Evolutionary conservation across 495 filamentous ascomycete species (phyloP).

Genomic region (Aspergillus bridgeri): DNA sequence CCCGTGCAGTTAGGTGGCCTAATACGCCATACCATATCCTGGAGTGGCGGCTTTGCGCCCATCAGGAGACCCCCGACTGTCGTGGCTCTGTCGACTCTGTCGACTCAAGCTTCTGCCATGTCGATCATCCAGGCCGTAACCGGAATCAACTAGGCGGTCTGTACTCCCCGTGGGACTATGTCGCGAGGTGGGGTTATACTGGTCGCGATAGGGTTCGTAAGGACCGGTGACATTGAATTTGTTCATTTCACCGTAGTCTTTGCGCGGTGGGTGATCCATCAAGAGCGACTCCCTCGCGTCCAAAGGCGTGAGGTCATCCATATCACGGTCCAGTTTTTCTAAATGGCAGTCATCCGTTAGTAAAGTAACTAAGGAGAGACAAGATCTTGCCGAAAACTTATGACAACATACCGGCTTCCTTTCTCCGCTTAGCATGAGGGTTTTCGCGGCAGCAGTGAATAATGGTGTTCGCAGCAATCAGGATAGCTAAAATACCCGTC

Average conservation of each 20-base stretch:
- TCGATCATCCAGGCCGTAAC: conserved; percentile 30
- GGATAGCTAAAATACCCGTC: conserved; percentile 78
- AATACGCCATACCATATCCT: conserved; percentile 41
- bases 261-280: conserved; percentile 48
- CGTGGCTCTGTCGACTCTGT: conserved; percentile 24
- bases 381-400: background rate
- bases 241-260: conserved; percentile 43
- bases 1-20: conserved; percentile 4
- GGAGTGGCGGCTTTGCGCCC: conserved; percentile 38
- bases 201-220: conserved; percentile 44
- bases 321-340: conserved; percentile 81
- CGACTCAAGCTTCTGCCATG: conserved; percentile 38
- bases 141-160: conserved; percentile 40
- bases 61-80: conserved; percentile 29
- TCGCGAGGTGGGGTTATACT: conserved; percentile 24
- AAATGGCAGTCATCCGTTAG: conserved; percentile 12
- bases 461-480: conserved; percentile 87
- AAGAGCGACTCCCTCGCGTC: conserved; percentile 89
- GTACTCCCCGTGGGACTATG: conserved; percentile 34
- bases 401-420: conserved; percentile 72
- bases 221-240: conserved; percentile 48
- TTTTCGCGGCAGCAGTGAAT: conserved; percentile 80
- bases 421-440: conserved; percentile 78
- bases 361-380: background rate
- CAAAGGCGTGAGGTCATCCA: conserved; percentile 84